Percentiles rank a stretch among this genome's conserved stretches.
These are phyloP conservation scores for Pseudozyma sp. DNA, from an alignment of 1,284 basidiomycete genomes.

Conservation along the genomic window DNA sequence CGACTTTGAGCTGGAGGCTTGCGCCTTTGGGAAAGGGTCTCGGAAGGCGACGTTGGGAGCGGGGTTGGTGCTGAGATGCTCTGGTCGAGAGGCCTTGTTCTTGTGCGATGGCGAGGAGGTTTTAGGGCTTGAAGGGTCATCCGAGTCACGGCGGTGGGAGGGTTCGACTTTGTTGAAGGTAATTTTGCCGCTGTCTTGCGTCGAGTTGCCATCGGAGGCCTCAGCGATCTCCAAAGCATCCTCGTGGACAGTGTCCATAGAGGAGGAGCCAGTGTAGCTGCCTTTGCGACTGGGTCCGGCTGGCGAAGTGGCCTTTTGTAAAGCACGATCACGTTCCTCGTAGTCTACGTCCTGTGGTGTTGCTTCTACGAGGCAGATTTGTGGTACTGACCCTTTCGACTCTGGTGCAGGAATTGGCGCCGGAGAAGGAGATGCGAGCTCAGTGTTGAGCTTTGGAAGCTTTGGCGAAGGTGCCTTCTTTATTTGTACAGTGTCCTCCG, in stretches of 20 bases:
- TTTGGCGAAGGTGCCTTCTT: constrained; percentile 6
- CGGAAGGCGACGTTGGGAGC: constrained; percentile 24
- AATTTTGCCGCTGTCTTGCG: constrained; percentile 3
- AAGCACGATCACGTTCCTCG: constrained; percentile 22
- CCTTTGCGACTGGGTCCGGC: constrained; percentile 2
- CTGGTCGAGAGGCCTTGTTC: neutral
- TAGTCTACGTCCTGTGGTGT: constrained; percentile 30
- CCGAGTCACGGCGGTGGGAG: constrained; percentile 1
- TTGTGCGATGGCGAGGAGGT: neutral
- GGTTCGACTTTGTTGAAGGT: constrained; percentile 17
- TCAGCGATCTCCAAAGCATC: constrained; percentile 15
- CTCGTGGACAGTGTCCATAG: constrained; percentile 32
- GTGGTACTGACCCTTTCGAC: constrained; percentile 10
- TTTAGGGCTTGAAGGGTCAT: constrained; percentile 4
- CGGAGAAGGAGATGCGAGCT: neutral
- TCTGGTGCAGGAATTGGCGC: neutral
- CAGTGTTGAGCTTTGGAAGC: constrained; percentile 32
- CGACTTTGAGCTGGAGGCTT: constrained; percentile 5
- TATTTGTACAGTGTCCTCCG: neutral
- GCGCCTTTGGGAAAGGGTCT: constrained; percentile 20
- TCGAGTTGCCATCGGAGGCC: neutral
- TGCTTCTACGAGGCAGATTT: constrained; percentile 26
- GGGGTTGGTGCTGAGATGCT: neutral
- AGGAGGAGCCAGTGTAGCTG: constrained; percentile 7
- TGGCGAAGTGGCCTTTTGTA: constrained; percentile 2